Base-by-base conservation (phyloP, 192 early-diverging fungal genomes). In the Coemansia sp. region DNA sequence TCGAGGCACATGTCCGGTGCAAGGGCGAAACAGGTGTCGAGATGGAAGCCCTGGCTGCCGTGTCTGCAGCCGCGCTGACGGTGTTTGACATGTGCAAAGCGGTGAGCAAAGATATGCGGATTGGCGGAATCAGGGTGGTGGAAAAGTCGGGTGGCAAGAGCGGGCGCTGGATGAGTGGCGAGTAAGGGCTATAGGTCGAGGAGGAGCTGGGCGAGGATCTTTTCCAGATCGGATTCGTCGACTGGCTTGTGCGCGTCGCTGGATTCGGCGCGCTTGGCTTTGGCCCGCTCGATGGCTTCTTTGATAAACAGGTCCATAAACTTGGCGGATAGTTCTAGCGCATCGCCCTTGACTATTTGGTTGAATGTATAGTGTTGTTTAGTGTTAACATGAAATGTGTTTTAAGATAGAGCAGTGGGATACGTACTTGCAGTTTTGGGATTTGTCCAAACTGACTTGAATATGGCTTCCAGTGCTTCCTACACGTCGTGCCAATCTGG, bases 1-100 rank as follows among this genome's bases (percentile, higher is more conserved):
- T 93, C 37, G 81, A 84, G 65, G 82, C 91, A 0, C 58, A 59
- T 5, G 93, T 91, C 0, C 85, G 85, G 37, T 93, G 91, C 62
- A 81, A 80, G 40, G 94, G 92, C 8, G 86, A 89, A 42, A 98
- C 96, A 4, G 96, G 96, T 22, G 93, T 92, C 0, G 93, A 94
- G 63, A 93, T 93, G 91, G 91, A 94, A 60, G 91, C 91, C 9
- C 75, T 88, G 64, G 90, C 86, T 1, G 92, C 93, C 0, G 91
- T 89, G 1, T 91, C 90, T 8, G 83, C 91, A 0, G 91, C 94
- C 4, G 85, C 89, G 0, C 74, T 93, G 54, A 95, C 96, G 2
- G 87, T 98, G 1, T 96, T 88, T 84, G 96, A 98, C 68, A 98
- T 98, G 96, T 96, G 91, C 73, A 98, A 98, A 66, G 92, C 93